A percentile compares a stretch with the other conserved stretches of the same genome.
Evolutionary conservation across 148 eudicot genomes (phyloP).

Genomic region (Talinum fruticosum): DNA sequence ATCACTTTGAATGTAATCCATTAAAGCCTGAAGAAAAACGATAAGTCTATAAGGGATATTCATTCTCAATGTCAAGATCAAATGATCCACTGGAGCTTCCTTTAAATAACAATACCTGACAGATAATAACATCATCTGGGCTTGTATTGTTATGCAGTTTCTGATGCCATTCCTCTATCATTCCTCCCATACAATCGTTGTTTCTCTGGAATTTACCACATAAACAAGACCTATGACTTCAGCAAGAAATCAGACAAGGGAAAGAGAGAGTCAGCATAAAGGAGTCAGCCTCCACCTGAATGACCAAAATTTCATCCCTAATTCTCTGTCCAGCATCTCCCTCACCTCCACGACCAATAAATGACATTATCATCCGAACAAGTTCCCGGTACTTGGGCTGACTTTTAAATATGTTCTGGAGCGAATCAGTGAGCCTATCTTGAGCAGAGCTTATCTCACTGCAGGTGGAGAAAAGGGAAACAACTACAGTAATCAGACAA

Average conservation of each 20-base stretch:
- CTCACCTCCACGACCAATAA: constrained; percentile 98
- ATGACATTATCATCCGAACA: constrained; percentile 80
- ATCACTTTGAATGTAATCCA: constrained; percentile 78
- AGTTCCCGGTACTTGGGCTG: constrained; percentile 76
- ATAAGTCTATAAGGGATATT: constrained; percentile 14
- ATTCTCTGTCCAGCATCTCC: constrained; percentile 99
- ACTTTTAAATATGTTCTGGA: constrained; percentile 62
- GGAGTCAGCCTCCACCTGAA: constrained; percentile 47
- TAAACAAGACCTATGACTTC: background rate
- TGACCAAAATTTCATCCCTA: constrained; percentile 94
- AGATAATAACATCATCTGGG: constrained; percentile 96
- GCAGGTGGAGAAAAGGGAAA: constrained; percentile 21
- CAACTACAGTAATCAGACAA: background rate
- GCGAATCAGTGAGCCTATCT: constrained; percentile 84
- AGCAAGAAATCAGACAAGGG: background rate
- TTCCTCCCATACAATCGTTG: constrained; percentile 89
- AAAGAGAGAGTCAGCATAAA: background rate
- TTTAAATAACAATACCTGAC: constrained; percentile 57
- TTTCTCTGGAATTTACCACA: constrained; percentile 61
- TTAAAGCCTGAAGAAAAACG: constrained; percentile 58
- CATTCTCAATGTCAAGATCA: constrained; percentile 13
- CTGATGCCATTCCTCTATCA: constrained; percentile 99
- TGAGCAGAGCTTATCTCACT: constrained; percentile 99
- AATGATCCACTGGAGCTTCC: constrained; percentile 4
- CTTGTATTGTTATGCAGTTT: constrained; percentile 98